Percentiles rank a stretch among this genome's conserved stretches.
Evolutionary conservation across 108 stramenopile genomes (phyloP).

Genomic region (Nannochloropsis granulata): DNA sequence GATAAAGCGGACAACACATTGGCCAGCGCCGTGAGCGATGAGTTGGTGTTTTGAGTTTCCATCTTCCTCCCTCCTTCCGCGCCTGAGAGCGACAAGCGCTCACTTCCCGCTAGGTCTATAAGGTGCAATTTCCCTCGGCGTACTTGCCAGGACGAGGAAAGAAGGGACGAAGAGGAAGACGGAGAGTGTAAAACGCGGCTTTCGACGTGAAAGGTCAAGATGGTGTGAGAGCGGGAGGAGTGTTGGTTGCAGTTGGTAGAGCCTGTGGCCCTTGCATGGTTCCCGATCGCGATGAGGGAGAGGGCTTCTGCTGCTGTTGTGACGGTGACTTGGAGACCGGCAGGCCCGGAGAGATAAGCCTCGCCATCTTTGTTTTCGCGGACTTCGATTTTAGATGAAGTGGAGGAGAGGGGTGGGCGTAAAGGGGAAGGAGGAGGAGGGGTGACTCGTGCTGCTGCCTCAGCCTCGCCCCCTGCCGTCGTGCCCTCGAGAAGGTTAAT

Average conservation of each 20-base stretch:
- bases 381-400: constrained; percentile 26
- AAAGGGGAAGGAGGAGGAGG: neutral
- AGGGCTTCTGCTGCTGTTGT: constrained; percentile 36
- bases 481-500: constrained; percentile 33
- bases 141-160: neutral
- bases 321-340: constrained; percentile 34
- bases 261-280: constrained; percentile 20
- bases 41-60: constrained; percentile 40
- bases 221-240: constrained; percentile 43
- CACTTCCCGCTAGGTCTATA: constrained; percentile 42
- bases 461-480: neutral
- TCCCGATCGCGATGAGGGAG: constrained; percentile 23
- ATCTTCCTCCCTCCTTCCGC: constrained; percentile 32
- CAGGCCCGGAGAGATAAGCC: constrained; percentile 30
- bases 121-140: neutral
- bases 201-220: constrained; percentile 41
- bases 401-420: neutral
- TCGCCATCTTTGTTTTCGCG: constrained; percentile 26
- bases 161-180: neutral
- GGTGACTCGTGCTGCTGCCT: neutral
- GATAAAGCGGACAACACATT: constrained; percentile 38
- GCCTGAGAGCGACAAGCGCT: constrained; percentile 33
- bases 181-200: constrained; percentile 24
- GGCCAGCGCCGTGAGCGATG: constrained; percentile 32
- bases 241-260: constrained; percentile 40